Evolutionary conservation across 768 basidiomycete species (phyloP).

Genomic region (Lactarius tabidus): DNA sequence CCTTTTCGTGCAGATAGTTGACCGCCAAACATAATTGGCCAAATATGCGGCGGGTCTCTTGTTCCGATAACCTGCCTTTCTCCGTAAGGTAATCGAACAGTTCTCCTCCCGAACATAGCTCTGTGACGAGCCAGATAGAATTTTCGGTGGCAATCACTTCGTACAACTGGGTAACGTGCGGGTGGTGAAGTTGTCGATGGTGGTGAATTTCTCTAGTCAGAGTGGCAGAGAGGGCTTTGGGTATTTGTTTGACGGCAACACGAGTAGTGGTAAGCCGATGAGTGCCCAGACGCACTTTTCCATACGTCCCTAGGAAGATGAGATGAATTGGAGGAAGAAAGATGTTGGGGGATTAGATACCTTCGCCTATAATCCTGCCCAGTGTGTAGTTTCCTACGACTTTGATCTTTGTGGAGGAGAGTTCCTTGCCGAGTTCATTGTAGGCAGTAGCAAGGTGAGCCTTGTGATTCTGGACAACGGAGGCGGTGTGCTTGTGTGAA

Average conservation of each 20-base stretch:
- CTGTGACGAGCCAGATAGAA: conserved; percentile 95
- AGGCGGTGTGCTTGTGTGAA: conserved; percentile 33
- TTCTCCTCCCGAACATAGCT: conserved; percentile 95
- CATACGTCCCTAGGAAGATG: conserved; percentile 71
- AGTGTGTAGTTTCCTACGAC: conserved; percentile 95
- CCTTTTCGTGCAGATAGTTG: conserved; percentile 86
- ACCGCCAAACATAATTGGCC: conserved; percentile 95
- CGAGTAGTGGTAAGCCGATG: conserved; percentile 89
- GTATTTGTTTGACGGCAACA: conserved; percentile 97
- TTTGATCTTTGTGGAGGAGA: conserved; percentile 84
- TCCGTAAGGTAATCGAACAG: conserved; percentile 98
- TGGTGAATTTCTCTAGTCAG: conserved; percentile 98
- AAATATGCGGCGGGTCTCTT: conserved; percentile 83
- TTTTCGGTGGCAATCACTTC: conserved; percentile 97
- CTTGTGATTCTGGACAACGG: conserved; percentile 56
- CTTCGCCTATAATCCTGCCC: conserved; percentile 93
- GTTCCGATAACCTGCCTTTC: conserved; percentile 81
- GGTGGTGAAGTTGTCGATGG: conserved; percentile 94
- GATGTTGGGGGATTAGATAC: conserved; percentile 39
- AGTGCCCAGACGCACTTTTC: conserved; percentile 91
- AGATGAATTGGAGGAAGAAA: conserved; percentile 4
- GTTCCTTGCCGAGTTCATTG: conserved; percentile 94
- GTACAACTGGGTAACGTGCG: conserved; percentile 91
- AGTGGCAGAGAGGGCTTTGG: conserved; percentile 85
- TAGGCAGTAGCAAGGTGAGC: conserved; percentile 92